A percentile compares a stretch with the other conserved stretches of the same genome.
Conservation (phyloP, 176 grass and related monocot species). For the Aegilops tauschii region DNA sequence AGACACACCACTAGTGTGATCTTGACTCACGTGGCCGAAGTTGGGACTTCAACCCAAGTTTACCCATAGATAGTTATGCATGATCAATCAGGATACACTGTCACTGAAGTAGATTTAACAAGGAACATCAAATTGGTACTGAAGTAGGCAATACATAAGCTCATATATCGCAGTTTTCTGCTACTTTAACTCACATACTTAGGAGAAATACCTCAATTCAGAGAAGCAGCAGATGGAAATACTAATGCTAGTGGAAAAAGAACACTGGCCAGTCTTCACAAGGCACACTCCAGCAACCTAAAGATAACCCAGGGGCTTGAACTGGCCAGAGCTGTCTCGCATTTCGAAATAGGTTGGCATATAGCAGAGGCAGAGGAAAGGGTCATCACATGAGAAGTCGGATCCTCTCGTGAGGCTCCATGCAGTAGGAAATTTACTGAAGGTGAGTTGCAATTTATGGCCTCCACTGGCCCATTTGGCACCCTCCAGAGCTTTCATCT, state of each 20-base stretch:
- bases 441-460: background rate
- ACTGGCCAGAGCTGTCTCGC: background rate
- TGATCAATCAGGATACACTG: background rate
- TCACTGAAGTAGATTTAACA: background rate
- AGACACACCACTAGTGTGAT: background rate
- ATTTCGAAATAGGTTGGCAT: background rate
- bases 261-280: background rate
- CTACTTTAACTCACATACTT: background rate
- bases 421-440: background rate
- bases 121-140: background rate
- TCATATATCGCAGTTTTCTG: background rate
- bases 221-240: background rate
- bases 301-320: background rate
- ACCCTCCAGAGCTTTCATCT: background rate
- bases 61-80: background rate
- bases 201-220: background rate
- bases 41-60: background rate
- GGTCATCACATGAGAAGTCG: background rate
- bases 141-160: background rate
- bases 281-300: background rate
- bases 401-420: background rate
- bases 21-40: background rate
- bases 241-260: background rate
- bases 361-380: conserved; percentile 14
- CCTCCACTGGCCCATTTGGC: conserved; percentile 3